Percentiles rank a stretch among this genome's conserved stretches.
These are phyloP conservation scores for Fomitopsis palustris DNA, from an alignment of 1,284 basidiomycete genomes.

Conservation along the genomic window DNA sequence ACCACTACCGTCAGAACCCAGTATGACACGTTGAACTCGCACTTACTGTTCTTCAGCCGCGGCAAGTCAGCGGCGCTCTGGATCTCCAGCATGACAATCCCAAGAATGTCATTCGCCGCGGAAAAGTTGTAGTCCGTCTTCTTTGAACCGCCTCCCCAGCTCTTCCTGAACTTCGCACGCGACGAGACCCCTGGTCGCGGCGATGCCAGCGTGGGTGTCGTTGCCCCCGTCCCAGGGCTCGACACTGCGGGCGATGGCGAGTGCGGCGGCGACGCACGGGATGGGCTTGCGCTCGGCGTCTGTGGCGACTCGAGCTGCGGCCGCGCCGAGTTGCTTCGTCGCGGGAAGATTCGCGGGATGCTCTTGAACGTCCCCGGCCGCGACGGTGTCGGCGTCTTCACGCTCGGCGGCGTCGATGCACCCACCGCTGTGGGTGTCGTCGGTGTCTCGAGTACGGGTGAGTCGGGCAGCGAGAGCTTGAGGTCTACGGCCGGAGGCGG, in stretches of 20 bases:
- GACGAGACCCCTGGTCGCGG: constrained; percentile 10
- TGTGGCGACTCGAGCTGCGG: constrained; percentile 8
- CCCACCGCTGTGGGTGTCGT: constrained; percentile 17
- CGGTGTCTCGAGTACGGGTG: constrained; percentile 10
- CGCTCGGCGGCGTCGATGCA: constrained; percentile 10
- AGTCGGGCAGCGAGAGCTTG: constrained; percentile 9
- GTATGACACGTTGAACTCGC: constrained; percentile 1
- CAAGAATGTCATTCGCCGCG: constrained; percentile 76
- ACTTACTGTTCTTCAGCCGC: constrained; percentile 80
- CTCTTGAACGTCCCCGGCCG: constrained; percentile 25
- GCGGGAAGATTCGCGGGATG: constrained; percentile 36
- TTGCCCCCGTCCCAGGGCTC: not conserved
- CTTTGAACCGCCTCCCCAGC: constrained; percentile 29
- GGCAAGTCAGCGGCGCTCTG: constrained; percentile 80
- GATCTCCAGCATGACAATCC: constrained; percentile 85
- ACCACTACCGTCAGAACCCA: constrained; percentile 7
- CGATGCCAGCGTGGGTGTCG: constrained; percentile 1
- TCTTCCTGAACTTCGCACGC: constrained; percentile 25
- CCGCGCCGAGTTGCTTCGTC: constrained; percentile 30
- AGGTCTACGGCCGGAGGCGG: constrained; percentile 1
- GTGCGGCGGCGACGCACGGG: constrained; percentile 6
- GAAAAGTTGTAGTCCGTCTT: constrained; percentile 62
- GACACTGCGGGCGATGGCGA: constrained; percentile 5
- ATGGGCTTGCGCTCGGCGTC: not conserved
- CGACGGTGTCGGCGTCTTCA: constrained; percentile 19